These are phyloP conservation scores for Solanum bulbocastanum DNA, from an alignment of 257 asterid genomes.

Conservation along the genomic window DNA sequence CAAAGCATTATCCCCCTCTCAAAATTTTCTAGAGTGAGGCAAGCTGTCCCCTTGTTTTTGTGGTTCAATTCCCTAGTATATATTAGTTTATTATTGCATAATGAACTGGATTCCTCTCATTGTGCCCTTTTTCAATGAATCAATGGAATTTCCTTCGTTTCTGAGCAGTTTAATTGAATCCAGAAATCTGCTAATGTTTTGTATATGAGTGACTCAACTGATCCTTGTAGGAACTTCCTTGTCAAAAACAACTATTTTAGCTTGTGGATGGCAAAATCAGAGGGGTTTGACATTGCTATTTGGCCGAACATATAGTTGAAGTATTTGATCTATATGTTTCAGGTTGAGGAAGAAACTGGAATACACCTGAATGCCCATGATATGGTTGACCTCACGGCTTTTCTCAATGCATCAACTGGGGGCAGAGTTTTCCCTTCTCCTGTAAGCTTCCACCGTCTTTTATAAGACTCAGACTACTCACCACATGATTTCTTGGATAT, in stretches of 20 bases:
- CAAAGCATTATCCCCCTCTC: neutral
- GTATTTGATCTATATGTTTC: constrained; percentile 3
- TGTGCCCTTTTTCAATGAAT: neutral
- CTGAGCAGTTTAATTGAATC: neutral
- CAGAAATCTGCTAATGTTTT: neutral
- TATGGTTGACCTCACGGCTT: constrained; percentile 71
- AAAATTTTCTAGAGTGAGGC: neutral
- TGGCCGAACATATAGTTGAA: neutral
- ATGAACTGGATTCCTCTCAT: neutral
- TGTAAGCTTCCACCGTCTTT: constrained; percentile 21
- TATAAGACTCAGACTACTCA: neutral
- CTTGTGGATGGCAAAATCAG: neutral
- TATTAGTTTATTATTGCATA: neutral
- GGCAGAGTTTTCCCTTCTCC: constrained; percentile 69
- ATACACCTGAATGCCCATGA: constrained; percentile 54
- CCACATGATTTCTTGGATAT: neutral
- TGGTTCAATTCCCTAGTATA: neutral
- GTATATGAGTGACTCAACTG: neutral
- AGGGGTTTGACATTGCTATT: neutral
- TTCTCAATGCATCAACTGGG: constrained; percentile 71
- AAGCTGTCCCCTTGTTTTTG: neutral
- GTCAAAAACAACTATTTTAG: neutral
- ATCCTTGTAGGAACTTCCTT: neutral
- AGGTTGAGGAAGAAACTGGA: constrained; percentile 96
- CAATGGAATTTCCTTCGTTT: neutral